Conservation (phyloP, 2,329 filamentous ascomycete genomes). For the Trichoderma sp. region DNA sequence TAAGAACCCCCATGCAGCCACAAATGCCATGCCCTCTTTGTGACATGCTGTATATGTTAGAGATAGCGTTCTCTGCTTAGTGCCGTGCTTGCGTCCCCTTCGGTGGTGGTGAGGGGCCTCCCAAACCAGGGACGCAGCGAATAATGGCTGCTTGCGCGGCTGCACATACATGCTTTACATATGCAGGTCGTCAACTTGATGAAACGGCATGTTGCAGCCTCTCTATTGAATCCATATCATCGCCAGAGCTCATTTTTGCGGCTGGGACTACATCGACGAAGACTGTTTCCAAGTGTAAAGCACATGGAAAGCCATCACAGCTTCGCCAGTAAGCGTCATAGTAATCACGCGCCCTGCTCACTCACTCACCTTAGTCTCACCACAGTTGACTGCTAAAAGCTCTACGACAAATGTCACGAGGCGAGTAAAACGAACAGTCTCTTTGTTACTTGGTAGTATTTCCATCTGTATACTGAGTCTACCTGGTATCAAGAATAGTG, state of each 20-base stretch:
- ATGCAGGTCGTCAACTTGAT: slow-evolving; percentile 6
- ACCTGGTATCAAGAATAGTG: slow-evolving; percentile 23
- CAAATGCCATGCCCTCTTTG: background rate
- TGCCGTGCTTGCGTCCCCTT: background rate
- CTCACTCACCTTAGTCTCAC: background rate
- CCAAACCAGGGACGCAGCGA: background rate
- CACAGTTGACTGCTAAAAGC: background rate
- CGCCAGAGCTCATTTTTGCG: background rate
- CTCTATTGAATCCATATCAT: background rate
- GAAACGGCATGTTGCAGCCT: background rate
- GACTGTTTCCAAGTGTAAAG: background rate
- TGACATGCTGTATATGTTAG: background rate
- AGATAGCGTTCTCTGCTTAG: background rate
- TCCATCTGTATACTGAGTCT: slow-evolving; percentile 19
- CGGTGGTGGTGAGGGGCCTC: background rate
- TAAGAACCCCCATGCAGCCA: background rate
- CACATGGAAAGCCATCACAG: background rate
- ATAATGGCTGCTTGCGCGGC: background rate
- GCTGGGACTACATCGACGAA: background rate
- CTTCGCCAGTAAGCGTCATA: background rate
- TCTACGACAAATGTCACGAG: slow-evolving; percentile 1
- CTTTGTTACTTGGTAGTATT: slow-evolving; percentile 19
- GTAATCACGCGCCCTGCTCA: slow-evolving; percentile 12
- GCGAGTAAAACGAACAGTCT: background rate
- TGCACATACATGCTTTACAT: background rate